Evolutionary conservation across 371 early-diverging fungal genomes (phyloP).

Genomic region (Smittium culicis): DNA sequence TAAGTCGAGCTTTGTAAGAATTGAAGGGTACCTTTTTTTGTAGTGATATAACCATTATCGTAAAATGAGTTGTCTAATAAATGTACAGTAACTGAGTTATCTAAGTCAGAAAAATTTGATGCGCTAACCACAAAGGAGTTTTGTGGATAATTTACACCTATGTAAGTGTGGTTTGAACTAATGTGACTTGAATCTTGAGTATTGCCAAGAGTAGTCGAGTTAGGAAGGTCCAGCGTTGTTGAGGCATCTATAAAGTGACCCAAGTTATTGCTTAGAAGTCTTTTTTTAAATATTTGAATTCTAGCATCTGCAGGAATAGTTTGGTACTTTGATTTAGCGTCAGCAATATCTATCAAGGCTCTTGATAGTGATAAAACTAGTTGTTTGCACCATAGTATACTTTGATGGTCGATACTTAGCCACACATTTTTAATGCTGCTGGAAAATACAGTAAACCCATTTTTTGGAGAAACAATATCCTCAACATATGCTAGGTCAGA

Average conservation of each 20-base stretch:
- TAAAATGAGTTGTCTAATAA: neutral
- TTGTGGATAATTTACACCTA: neutral
- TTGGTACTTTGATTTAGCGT: slow-evolving; percentile 48
- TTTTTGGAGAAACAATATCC: slow-evolving; percentile 44
- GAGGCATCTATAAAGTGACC: neutral
- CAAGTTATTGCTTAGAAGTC: neutral
- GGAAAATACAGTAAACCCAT: slow-evolving; percentile 65
- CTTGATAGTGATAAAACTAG: slow-evolving; percentile 47
- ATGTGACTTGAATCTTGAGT: neutral
- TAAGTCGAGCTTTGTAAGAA: neutral
- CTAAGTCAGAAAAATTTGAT: too few species aligned
- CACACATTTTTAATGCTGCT: slow-evolving; percentile 75
- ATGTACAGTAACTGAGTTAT: neutral
- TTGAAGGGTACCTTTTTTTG: neutral
- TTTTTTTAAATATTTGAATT: slow-evolving; percentile 32
- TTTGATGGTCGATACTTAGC: slow-evolving; percentile 77
- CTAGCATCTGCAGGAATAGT: slow-evolving; percentile 46
- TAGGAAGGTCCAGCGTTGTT: too few species aligned
- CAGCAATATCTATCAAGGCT: slow-evolving; percentile 47
- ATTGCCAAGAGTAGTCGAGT: too few species aligned
- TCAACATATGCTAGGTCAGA: slow-evolving; percentile 66
- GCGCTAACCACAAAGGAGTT: too few species aligned
- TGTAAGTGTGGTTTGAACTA: neutral
- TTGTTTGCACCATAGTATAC: slow-evolving; percentile 87
- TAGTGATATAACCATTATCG: neutral